Evolutionary conservation across 768 basidiomycete species (phyloP), one percentile per base, ranked within the genome.

Genomic region (Russula olivacea): DNA sequence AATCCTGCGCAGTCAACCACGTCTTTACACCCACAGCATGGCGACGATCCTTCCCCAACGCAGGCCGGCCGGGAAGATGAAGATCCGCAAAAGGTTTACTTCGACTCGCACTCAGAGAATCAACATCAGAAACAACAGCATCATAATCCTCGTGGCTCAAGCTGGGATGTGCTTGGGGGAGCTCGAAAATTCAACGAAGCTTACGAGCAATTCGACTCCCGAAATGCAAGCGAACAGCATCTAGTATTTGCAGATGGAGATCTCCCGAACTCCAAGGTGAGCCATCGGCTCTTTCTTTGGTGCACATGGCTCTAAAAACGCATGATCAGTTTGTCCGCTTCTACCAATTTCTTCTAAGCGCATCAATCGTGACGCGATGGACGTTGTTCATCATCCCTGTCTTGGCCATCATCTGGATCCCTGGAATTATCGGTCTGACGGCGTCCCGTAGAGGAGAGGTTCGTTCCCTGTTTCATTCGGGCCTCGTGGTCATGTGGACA

Each of bases 301-400:
- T 28, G 11, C 34, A 38, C 34, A 34, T 43, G 58, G 45, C 32
- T 12, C 30, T 55, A 38, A 65, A 21, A 28, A 12, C n/a, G 43
- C 51, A 25, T 21, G 34, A 7, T 60, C 56, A 89, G 87, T 71
- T 87, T 47, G 75, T 81, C 0, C 82, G 79, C 68, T 71, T 87
- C 4, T 92, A 91, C 74, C 77, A 86, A 66, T 92, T 87, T 73
- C 79, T 92, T 10, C 70, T 92, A 56, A 87, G 86, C 69, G 82
- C 82, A 21, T 89, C 88, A 2, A 86, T 92, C 71, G 78, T 91
- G 52, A 86, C 89, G 9, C 82, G 91, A 41, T 93, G 91, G 91
- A 77, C 84, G 23, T 65, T 93, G 34, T 88, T 87, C 75, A 90
- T 94, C 69, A 71, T 92, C 19, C 91, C 91, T 1, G 73, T 91